These are phyloP conservation scores for Nicotiana obtusifolia DNA, from an alignment of 257 asterid species.

Conservation along the genomic window DNA sequence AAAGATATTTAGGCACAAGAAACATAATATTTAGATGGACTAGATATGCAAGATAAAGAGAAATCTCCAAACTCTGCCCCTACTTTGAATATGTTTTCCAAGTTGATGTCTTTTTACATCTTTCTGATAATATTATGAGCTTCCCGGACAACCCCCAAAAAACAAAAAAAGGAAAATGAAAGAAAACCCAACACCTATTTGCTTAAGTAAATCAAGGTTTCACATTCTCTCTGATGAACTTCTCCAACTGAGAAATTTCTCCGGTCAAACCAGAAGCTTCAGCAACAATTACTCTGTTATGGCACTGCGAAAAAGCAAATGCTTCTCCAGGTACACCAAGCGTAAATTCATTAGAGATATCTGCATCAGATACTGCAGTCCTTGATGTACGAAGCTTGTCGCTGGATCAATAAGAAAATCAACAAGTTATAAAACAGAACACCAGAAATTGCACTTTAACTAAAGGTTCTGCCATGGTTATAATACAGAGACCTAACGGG, in stretches of 20 bases:
- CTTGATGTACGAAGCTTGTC: slow-evolving; percentile 90
- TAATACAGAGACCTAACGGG: neutral
- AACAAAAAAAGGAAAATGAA: neutral
- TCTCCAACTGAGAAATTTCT: slow-evolving; percentile 58
- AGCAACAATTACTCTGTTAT: slow-evolving; percentile 52
- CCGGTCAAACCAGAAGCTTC: slow-evolving; percentile 78
- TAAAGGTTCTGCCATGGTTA: neutral
- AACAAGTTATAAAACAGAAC: neutral
- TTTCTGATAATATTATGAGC: neutral
- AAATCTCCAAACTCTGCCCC: neutral
- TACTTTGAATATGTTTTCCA: neutral
- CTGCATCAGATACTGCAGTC: slow-evolving; percentile 83
- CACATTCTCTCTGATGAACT: slow-evolving; percentile 62
- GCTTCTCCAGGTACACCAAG: slow-evolving; percentile 74
- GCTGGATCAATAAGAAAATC: slow-evolving; percentile 27
- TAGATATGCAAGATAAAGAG: neutral
- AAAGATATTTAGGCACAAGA: neutral
- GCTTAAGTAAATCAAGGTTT: slow-evolving; percentile 27
- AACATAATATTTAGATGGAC: neutral
- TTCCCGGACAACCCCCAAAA: neutral
- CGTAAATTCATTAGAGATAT: slow-evolving; percentile 48
- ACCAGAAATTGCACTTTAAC: neutral
- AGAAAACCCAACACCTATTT: neutral
- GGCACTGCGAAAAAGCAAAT: slow-evolving; percentile 72
- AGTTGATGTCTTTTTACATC: neutral